phyloP scores from a whole-genome alignment of 1,139 yeast genomes.

The Yamadazyma triangularis region DNA sequence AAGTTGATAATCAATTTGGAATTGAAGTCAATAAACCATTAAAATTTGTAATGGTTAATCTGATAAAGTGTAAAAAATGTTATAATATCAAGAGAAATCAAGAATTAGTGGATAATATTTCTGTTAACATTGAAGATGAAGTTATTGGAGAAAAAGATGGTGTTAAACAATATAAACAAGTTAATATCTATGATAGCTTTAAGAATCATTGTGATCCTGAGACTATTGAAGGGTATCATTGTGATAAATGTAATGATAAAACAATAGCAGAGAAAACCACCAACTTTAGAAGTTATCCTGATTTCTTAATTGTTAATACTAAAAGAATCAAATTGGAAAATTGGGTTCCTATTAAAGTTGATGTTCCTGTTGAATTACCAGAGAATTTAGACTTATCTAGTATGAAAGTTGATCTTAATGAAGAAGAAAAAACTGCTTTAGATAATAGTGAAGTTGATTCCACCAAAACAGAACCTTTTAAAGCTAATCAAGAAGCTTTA shows the following conservation, averaged over 20 bases:
- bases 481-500: conserved; percentile 54
- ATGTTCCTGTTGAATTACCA: conserved; percentile 65
- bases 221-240: conserved; percentile 57
- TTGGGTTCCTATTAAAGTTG: conserved; percentile 87
- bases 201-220: conserved; percentile 46
- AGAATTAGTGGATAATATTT: conserved; percentile 64
- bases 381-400: conserved; percentile 34
- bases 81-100: conserved; percentile 52
- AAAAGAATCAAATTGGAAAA: conserved; percentile 79
- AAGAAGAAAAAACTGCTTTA: conserved; percentile 30
- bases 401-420: conserved; percentile 32
- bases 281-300: conserved; percentile 63
- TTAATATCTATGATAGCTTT: conserved; percentile 51
- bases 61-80: conserved; percentile 62
- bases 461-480: conserved; percentile 23
- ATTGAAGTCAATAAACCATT: conserved; percentile 45
- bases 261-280: conserved; percentile 43
- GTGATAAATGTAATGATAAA: conserved; percentile 53
- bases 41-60: conserved; percentile 61
- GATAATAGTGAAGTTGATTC: conserved; percentile 13
- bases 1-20: conserved; percentile 53
- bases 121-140: conserved; percentile 53
- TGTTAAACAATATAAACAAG: conserved; percentile 43
- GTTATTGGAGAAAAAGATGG: conserved; percentile 41
- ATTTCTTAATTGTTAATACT: conserved; percentile 65